Conservation (phyloP, 306 rosid genomes). For the Pyrus communis region DNA sequence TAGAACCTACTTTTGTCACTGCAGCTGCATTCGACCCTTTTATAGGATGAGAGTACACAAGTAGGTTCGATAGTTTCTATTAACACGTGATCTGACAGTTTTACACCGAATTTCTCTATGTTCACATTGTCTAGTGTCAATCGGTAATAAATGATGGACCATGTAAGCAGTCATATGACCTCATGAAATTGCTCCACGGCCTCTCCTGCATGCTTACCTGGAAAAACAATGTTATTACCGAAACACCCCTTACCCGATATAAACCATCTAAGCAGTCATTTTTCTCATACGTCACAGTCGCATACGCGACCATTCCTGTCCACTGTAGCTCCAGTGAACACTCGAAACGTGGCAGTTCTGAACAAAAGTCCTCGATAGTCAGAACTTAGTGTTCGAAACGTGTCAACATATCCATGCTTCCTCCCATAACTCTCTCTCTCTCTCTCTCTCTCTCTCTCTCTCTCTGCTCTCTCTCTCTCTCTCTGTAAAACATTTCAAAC, state of each 20-base stretch:
- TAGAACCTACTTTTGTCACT: too few relatives aligned
- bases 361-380: constrained; percentile 4
- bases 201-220: not conserved
- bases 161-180: not conserved
- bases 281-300: constrained; percentile 19
- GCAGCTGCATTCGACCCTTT: too few relatives aligned
- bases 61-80: too few relatives aligned
- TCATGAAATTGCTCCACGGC: not conserved
- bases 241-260: not conserved
- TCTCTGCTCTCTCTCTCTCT: constrained; percentile 7
- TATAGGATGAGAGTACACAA: not conserved
- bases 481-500: constrained; percentile 31
- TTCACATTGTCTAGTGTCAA: too few relatives aligned
- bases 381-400: constrained; percentile 27
- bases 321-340: constrained; percentile 7
- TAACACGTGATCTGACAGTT: not conserved
- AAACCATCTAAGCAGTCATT: not conserved
- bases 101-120: not conserved
- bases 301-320: not conserved
- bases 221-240: not conserved
- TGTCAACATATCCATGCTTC: constrained; percentile 25
- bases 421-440: constrained; percentile 15
- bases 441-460: constrained; percentile 5
- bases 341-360: constrained; percentile 11
- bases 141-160: not conserved